Evolutionary conservation across 2,329 filamentous ascomycete species (phyloP).

Genomic region (Pestalotiopsis sp.): DNA sequence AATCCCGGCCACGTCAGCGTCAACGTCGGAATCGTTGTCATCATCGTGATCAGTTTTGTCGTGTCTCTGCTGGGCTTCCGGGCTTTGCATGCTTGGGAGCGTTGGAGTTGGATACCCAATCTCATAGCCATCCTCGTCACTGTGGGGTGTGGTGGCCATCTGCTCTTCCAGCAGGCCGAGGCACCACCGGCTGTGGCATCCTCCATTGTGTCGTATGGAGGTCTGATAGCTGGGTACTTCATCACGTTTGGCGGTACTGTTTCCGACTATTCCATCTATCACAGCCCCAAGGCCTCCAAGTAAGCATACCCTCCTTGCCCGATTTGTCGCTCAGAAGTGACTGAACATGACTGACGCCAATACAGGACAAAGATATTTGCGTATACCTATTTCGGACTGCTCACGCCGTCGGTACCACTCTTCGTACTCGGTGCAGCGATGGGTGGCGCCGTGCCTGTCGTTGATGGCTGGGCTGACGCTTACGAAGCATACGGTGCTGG

Average conservation of each 20-base stretch:
- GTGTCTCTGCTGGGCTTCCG: slow-evolving; percentile 59
- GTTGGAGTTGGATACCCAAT: slow-evolving; percentile 60
- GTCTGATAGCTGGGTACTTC: slow-evolving; percentile 54
- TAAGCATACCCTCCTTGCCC: slow-evolving; percentile 24
- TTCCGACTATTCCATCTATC: slow-evolving; percentile 62
- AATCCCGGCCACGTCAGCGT: slow-evolving; percentile 48
- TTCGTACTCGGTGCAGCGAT: slow-evolving; percentile 41
- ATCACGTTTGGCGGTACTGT: slow-evolving; percentile 58
- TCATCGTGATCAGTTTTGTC: slow-evolving; percentile 53
- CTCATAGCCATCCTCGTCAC: slow-evolving; percentile 54
- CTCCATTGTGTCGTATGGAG: slow-evolving; percentile 44
- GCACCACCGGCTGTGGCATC: slow-evolving; percentile 22
- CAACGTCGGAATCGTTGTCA: slow-evolving; percentile 60
- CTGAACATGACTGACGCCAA: slow-evolving; percentile 16
- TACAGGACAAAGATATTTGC: slow-evolving; percentile 41
- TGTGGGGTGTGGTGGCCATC: slow-evolving; percentile 54
- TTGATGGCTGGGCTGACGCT: slow-evolving; percentile 23
- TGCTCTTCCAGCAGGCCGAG: slow-evolving; percentile 36
- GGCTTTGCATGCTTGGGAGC: slow-evolving; percentile 56
- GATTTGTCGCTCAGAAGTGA: neutral
- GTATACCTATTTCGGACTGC: slow-evolving; percentile 55
- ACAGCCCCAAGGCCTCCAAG: slow-evolving; percentile 46
- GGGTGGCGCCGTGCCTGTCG: slow-evolving; percentile 24
- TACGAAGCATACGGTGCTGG: slow-evolving; percentile 25
- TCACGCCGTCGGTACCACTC: slow-evolving; percentile 51